These are phyloP conservation scores for Triticum timopheevii DNA, from an alignment of 176 grass and related monocot species.

Conservation along the genomic window DNA sequence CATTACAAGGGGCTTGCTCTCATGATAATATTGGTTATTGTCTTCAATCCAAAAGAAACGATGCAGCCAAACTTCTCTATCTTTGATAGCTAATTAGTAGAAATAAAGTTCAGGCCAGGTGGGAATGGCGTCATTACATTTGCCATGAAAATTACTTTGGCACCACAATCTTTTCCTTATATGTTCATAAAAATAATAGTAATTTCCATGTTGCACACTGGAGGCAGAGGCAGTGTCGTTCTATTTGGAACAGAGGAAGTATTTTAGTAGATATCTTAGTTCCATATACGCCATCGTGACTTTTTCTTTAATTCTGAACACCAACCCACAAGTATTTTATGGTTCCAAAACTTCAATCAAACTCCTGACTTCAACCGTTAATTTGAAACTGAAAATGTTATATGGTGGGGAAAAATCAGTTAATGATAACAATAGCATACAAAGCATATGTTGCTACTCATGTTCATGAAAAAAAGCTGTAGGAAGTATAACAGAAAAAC, in stretches of 20 bases:
- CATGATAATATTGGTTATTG: background rate
- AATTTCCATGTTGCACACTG: background rate
- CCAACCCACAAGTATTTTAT: background rate
- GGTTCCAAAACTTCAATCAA: background rate
- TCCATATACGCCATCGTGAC: background rate
- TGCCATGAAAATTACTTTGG: background rate
- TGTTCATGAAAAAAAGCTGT: background rate
- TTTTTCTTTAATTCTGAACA: background rate
- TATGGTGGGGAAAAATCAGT: background rate
- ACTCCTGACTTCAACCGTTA: background rate
- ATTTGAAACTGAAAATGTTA: background rate
- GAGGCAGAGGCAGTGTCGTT: no score
- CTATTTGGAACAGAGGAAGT: background rate
- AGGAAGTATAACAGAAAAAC: conserved; percentile 1
- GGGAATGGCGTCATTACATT: background rate
- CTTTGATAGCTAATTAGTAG: background rate
- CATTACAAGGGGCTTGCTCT: background rate
- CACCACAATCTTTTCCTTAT: background rate
- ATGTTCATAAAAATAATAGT: background rate
- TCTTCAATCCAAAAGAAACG: background rate
- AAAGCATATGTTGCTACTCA: background rate
- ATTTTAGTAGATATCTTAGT: background rate
- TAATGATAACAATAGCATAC: background rate
- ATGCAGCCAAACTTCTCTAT: background rate
- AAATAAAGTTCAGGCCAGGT: background rate